Evolutionary conservation across 139 green algal genomes (phyloP), one percentile per base, ranked within the genome.

Genomic region (Diplosphaera chodatii): DNA sequence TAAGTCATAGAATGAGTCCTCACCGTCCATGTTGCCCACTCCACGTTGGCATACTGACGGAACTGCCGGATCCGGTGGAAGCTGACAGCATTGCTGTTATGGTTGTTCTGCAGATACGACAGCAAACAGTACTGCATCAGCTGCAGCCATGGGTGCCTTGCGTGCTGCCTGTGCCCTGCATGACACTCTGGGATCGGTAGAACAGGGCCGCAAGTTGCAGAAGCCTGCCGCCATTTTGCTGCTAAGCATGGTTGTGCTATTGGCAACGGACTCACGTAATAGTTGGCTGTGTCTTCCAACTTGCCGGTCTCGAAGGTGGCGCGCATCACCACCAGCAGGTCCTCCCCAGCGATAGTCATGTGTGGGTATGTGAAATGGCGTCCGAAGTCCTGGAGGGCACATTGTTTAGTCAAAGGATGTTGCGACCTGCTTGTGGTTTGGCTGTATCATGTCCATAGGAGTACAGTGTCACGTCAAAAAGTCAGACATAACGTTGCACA

Each of bases 331-430:
- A 80, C 59, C 21, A 80, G 69, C 28, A 80, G 64, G 75, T 80
- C 75, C 68, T 30, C 69, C 64, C 69, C 75, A 32, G 69, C 69
- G 3, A 80, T 31, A 18, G 75, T 55, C 75, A 80, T 80, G 68
- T 80, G 75, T 1, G 75, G 75, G 69, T 80, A 80, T 29, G 75
- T 62, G 64, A 76, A 80, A 69, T 80, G 75, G 29, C 70, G 69
- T 0, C 64, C 63, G 37, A 76, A 66, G 33, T 28, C n/a, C n/a
- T n/a, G n/a, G n/a, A n/a, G n/a, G n/a, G n/a, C n/a, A n/a, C n/a
- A n/a, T n/a, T n/a, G n/a, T n/a, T n/a, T n/a, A n/a, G n/a, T n/a
- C n/a, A n/a, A n/a, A n/a, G n/a, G n/a, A n/a, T n/a, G n/a, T n/a
- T n/a, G n/a, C n/a, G n/a, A n/a, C n/a, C n/a, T n/a, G n/a, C n/a